Evolutionary conservation across 306 rosid genomes (phyloP), one percentile per base, ranked within the genome.

Genomic region (Citrullus mucosospermus): DNA sequence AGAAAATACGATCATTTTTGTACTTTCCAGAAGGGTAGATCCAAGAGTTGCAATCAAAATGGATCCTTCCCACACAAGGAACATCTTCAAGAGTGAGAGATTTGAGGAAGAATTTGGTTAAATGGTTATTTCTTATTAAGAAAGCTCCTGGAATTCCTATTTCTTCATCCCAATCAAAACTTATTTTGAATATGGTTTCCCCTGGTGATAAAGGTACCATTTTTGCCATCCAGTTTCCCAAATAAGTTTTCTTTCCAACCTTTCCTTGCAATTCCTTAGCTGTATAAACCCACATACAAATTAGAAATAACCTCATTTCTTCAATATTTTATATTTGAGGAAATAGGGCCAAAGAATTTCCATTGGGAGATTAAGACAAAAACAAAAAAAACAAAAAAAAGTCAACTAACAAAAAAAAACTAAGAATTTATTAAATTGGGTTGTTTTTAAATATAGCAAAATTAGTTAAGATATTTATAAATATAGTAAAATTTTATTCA

Each of bases 91-190:
- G 93, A 39, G 93, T 89, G 14, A 93, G 77, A 77, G 80, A 82
- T 81, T 58, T 89, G 58, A 93, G 86, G 80, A 83, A 93, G 80
- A 93, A 93, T 80, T 92, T 92, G 68, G 83, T 86, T 54, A 78
- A 88, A 85, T 92, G 96, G 18, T 90, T 80, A 22, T 92, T 92
- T 84, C 78, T 84, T 56, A 92, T 85, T 4, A 85, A 18, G 81
- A 92, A 88, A 0, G 97, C 97, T 82, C 96, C 97, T 3, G 92
- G 93, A 62, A 83, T 78, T 79, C 91, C 96, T 38, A 89, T 79
- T 1, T 85, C 84, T 34, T 87, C 85, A 7, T 89, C 90, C 91
- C 91, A 90, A 20, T 85, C 92, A 85, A 92, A 93, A 39, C 82
- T 78, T 51, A 93, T 84, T 7, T 57, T 82, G 76, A 87, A 93